A percentile compares a stretch with the other conserved stretches of the same genome.
Evolutionary conservation across 352 stramenopile species (phyloP).

Genomic region (Halophytophthora polymorphica): DNA sequence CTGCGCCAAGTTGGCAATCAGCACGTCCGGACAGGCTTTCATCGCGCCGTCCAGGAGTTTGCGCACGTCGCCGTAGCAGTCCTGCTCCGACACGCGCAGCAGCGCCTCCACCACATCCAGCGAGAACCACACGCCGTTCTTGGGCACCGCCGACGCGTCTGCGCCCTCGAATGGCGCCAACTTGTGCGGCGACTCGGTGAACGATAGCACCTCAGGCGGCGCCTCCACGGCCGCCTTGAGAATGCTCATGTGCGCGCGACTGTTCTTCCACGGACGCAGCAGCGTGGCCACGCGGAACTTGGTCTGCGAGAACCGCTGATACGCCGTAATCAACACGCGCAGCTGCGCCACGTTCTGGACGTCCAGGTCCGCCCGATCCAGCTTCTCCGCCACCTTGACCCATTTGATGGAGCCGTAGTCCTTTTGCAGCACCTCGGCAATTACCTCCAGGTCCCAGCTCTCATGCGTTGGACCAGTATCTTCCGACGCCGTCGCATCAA

Average conservation of each 20-base stretch:
- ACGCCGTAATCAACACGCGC: slow-evolving; percentile 72
- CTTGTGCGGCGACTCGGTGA: slow-evolving; percentile 77
- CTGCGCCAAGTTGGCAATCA: slow-evolving; percentile 85
- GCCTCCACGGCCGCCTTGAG: slow-evolving; percentile 78
- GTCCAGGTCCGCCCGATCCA: slow-evolving; percentile 73
- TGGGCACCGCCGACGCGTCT: slow-evolving; percentile 77
- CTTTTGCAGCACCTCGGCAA: slow-evolving; percentile 81
- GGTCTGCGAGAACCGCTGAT: slow-evolving; percentile 76
- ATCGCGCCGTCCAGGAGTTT: slow-evolving; percentile 77
- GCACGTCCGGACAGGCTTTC: slow-evolving; percentile 80
- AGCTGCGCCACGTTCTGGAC: slow-evolving; percentile 64
- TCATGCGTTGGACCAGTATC: slow-evolving; percentile 28
- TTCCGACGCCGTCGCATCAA: slow-evolving; percentile 39
- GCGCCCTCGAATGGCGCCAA: slow-evolving; percentile 82
- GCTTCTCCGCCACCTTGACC: slow-evolving; percentile 81
- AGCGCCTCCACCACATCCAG: slow-evolving; percentile 81
- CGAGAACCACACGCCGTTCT: slow-evolving; percentile 88
- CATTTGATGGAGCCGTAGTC: slow-evolving; percentile 86
- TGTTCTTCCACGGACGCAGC: slow-evolving; percentile 78
- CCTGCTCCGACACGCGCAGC: slow-evolving; percentile 74
- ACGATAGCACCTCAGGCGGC: slow-evolving; percentile 76
- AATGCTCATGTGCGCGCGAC: slow-evolving; percentile 69
- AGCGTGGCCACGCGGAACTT: slow-evolving; percentile 76
- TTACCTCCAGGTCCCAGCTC: slow-evolving; percentile 85
- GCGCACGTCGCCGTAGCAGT: slow-evolving; percentile 81